Conservation (phyloP, 345 rosid genomes). For the Eucalyptus caleyi region DNA sequence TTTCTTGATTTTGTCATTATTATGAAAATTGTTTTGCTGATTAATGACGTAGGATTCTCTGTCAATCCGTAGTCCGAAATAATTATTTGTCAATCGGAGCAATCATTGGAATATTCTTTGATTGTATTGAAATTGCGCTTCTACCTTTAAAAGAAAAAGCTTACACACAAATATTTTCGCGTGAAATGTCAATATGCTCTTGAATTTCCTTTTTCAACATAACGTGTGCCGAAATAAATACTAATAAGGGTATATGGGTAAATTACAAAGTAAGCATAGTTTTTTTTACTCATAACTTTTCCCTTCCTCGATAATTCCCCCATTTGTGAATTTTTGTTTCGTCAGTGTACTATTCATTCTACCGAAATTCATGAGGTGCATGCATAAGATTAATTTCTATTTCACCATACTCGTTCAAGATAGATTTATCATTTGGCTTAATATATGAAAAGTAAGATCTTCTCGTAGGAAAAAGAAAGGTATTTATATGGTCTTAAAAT, state of each 20-base stretch:
- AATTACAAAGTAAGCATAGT: neutral
- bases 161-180: neutral
- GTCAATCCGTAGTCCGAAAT: neutral
- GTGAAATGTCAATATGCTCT: neutral
- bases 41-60: neutral
- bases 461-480: neutral
- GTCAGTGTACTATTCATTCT: neutral
- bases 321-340: neutral
- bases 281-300: neutral
- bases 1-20: neutral
- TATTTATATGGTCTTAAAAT: neutral
- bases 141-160: neutral
- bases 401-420: neutral
- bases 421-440: neutral
- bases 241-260: neutral
- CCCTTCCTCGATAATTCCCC: neutral
- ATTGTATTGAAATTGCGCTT: neutral
- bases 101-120: neutral
- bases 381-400: neutral
- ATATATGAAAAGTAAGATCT: neutral
- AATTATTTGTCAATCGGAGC: neutral
- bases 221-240: neutral
- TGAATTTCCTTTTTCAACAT: neutral
- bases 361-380: fast-evolving
- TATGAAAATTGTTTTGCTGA: neutral